phyloP scores from a whole-genome alignment of 352 stramenopile species.

The Globisporangium splendens region DNA sequence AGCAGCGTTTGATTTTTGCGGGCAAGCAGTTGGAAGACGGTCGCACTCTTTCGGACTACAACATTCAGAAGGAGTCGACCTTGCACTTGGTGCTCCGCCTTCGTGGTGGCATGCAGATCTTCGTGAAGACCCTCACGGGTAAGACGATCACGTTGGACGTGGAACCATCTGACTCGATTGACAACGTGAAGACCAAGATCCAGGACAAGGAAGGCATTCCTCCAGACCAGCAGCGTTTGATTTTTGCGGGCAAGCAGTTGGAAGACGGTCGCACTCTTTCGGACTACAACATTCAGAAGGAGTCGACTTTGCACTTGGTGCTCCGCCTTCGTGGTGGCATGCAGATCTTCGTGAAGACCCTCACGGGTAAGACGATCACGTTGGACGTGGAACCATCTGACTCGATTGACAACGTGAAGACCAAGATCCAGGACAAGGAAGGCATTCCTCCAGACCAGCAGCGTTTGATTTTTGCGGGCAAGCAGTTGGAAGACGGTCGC shows the following conservation, averaged over 20 bases:
- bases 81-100: constrained; percentile 88
- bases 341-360: constrained; percentile 92
- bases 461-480: constrained; percentile 94
- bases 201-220: constrained; percentile 93
- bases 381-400: constrained; percentile 91
- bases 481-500: constrained; percentile 94
- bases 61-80: constrained; percentile 94
- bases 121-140: constrained; percentile 92
- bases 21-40: constrained; percentile 95
- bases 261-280: constrained; percentile 92
- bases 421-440: constrained; percentile 92
- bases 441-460: constrained; percentile 94
- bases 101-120: constrained; percentile 68
- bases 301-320: constrained; percentile 92
- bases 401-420: constrained; percentile 96
- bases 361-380: constrained; percentile 91
- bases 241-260: constrained; percentile 96
- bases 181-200: constrained; percentile 97
- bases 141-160: constrained; percentile 93
- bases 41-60: constrained; percentile 93
- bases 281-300: constrained; percentile 95
- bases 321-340: too few relatives aligned
- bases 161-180: constrained; percentile 90
- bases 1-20: constrained; percentile 95
- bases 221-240: constrained; percentile 93